Evolutionary conservation across 1,139 yeast species (phyloP).

Genomic region (Zygosaccharomyces pseudobailii): DNA sequence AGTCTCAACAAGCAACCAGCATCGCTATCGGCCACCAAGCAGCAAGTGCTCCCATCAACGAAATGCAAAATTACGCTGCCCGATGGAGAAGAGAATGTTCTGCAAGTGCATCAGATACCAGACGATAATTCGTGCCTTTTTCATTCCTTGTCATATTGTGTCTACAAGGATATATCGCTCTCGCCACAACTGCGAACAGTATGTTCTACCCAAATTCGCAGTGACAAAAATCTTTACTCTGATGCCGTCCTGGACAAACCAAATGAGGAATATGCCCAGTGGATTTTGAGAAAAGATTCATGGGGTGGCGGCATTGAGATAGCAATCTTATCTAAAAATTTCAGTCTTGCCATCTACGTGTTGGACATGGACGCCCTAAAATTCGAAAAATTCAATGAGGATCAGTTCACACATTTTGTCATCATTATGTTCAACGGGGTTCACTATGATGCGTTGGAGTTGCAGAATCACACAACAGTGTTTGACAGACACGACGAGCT

Average conservation of each 20-base stretch:
- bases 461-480: constrained; percentile 36
- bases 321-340: constrained; percentile 54
- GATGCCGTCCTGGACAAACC: constrained; percentile 59
- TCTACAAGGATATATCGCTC: constrained; percentile 36
- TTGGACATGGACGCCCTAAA: constrained; percentile 65
- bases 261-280: constrained; percentile 47
- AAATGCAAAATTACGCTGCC: constrained; percentile 10
- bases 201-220: constrained; percentile 36
- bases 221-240: constrained; percentile 45
- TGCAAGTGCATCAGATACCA: constrained; percentile 54
- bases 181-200: constrained; percentile 23
- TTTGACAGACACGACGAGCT: constrained; percentile 35
- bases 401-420: constrained; percentile 41
- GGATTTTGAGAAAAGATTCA: constrained; percentile 59
- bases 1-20: neutral
- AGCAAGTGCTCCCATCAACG: constrained; percentile 2
- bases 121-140: constrained; percentile 81
- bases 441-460: constrained; percentile 65
- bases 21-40: neutral
- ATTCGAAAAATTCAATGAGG: constrained; percentile 52
- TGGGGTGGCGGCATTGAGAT: constrained; percentile 91
- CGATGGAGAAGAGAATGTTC: constrained; percentile 8
- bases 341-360: constrained; percentile 53
- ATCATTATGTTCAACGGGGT: constrained; percentile 64
- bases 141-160: constrained; percentile 58